Base-by-base conservation (phyloP, 2,329 filamentous ascomycete species). In the Claviceps pusilla region DNA sequence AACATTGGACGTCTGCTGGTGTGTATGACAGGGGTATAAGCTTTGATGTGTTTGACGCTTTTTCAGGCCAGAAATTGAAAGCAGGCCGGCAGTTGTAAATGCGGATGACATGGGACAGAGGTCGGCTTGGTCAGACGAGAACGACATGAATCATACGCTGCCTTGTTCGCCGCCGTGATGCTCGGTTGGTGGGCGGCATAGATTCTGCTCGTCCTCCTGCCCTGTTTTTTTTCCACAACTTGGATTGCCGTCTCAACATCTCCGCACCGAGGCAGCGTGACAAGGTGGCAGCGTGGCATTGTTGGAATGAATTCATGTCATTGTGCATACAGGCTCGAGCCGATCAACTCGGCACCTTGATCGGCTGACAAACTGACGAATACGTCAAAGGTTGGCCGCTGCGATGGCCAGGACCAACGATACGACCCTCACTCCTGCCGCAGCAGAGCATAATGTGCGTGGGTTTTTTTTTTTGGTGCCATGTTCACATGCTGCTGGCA, bases 11-110 rank as follows among this genome's bases (percentile, higher is more conserved):
- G 19, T 48, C 14, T 48, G 28, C 35, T 29, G 28, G 29, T 37
- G 45, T n/a, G 24, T 41, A 31, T 46, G 41, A 33, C 54, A 52
- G 54, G 54, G 54, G 31, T 49, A 19, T 49, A 24, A 31, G 29
- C 14, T 46, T n/a, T 52, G 50, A 49, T 51, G 50, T n/a, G 39
- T 41, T 41, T 16, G 16, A n/a, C 16, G 39, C 39, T 16, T 16
- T 41, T 16, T 7, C 16, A 16, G n/a, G 39, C 39, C 39, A 51
- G 48, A 29, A 47, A n/a, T 28, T 24, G n/a, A 45, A 45, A 45
- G 42, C 42, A 45, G 42, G 9, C 19, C 16, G 39, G 14, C 11
- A 10, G 35, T 37, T 37, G 35, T 12, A 37, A 37, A 37, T 37
- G 35, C 35, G 35, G 39, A 16, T 41, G 39, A 9, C 39, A 41